Percentiles rank a stretch among this genome's conserved stretches.
Evolutionary conservation across 495 filamentous ascomycete species (phyloP).

Genomic region (Evansstolkia leycettana): DNA sequence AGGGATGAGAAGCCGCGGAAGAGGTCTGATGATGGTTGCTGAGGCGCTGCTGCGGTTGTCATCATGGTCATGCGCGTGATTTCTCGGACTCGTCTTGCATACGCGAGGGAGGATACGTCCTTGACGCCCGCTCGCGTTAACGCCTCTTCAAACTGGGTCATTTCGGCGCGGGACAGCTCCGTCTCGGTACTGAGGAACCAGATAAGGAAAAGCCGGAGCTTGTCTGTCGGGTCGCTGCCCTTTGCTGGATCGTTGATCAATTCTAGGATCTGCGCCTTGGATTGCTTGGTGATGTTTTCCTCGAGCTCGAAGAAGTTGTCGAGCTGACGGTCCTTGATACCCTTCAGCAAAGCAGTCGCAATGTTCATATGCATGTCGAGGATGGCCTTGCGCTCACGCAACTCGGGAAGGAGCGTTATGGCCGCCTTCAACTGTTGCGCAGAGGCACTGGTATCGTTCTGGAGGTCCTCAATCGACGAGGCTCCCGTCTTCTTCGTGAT

Average conservation of each 20-base stretch:
- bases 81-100: slow-evolving; percentile 84
- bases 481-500: slow-evolving; percentile 93
- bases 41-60: slow-evolving; percentile 64
- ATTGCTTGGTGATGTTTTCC: slow-evolving; percentile 86
- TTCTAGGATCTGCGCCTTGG: slow-evolving; percentile 80
- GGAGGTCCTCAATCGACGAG: slow-evolving; percentile 83
- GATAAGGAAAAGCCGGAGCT: slow-evolving; percentile 87
- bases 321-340: slow-evolving; percentile 87
- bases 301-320: slow-evolving; percentile 96
- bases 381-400: slow-evolving; percentile 80
- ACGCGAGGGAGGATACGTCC: slow-evolving; percentile 59
- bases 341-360: slow-evolving; percentile 69
- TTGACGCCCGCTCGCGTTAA: slow-evolving; percentile 62
- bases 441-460: slow-evolving; percentile 76
- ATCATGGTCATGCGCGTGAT: slow-evolving; percentile 99
- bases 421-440: slow-evolving; percentile 93
- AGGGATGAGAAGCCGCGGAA: slow-evolving; percentile 85
- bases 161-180: slow-evolving; percentile 68
- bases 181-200: slow-evolving; percentile 96
- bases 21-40: slow-evolving; percentile 56
- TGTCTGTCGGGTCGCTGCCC: slow-evolving; percentile 75
- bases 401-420: slow-evolving; percentile 82
- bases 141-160: slow-evolving; percentile 80
- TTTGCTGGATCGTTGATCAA: slow-evolving; percentile 70
- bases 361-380: slow-evolving; percentile 99